A percentile compares a stretch with the other conserved stretches of the same genome.
phyloP scores from a whole-genome alignment of 371 early-diverging fungal genomes.

The Lichtheimia ramosa region DNA sequence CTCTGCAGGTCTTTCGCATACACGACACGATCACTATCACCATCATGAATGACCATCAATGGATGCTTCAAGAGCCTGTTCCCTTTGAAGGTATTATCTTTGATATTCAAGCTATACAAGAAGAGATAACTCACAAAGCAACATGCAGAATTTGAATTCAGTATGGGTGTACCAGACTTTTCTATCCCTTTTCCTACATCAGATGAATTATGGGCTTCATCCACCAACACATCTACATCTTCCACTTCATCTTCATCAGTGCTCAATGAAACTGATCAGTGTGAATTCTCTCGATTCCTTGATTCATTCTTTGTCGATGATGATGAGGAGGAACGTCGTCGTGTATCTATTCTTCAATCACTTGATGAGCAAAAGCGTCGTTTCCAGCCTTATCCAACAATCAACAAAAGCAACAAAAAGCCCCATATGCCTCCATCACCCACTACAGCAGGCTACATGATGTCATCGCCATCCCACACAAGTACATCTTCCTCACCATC shows the following conservation, averaged over 20 bases:
- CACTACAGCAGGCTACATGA: background rate
- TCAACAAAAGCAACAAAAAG: conserved; percentile 13
- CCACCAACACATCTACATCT: background rate
- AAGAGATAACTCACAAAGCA: background rate
- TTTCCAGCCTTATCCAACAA: background rate
- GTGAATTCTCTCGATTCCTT: conserved; percentile 40
- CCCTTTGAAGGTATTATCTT: conserved; percentile 45
- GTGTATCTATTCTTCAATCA: conserved; percentile 33
- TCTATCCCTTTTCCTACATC: conserved; percentile 38
- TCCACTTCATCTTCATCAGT: conserved; percentile 3
- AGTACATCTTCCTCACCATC: background rate
- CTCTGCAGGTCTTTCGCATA: conserved; percentile 6
- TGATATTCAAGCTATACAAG: background rate
- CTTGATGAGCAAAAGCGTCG: conserved; percentile 37
- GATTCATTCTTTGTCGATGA: conserved; percentile 43
- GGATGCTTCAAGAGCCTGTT: conserved; percentile 39
- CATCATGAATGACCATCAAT: conserved; percentile 18
- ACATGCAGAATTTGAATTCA: conserved; percentile 42
- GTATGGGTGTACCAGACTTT: conserved; percentile 46
- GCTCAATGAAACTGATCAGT: conserved; percentile 43
- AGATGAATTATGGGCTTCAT: background rate
- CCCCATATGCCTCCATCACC: background rate
- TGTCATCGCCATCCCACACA: no score
- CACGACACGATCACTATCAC: conserved; percentile 9
- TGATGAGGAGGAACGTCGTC: conserved; percentile 37